Evolutionary conservation across 1,284 basidiomycete genomes (phyloP), one percentile per base, ranked within the genome.

Genomic region (Lignosus rhinocerotis): DNA sequence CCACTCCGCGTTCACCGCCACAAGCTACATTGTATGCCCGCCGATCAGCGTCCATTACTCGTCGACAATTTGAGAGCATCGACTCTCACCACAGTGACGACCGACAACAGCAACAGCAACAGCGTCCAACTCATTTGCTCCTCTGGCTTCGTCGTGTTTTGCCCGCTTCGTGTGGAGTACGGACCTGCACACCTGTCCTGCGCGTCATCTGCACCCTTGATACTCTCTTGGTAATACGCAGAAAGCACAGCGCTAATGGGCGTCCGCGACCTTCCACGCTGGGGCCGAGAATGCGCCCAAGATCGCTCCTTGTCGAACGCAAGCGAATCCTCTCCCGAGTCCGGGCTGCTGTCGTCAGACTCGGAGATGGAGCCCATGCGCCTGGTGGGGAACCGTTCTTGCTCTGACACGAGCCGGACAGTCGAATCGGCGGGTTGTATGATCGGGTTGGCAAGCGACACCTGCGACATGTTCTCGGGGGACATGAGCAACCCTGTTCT

Each of bases 1-100:
- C 73, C 81, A 90, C 66, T 96, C 94, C 16, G 93, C 92, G 14
- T 88, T 92, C 31, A 94, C 73, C 2, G 85, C 86, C 6, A 88
- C 84, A 25, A 85, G 66, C 84, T 86, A 55, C 2, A 55, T 25
- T 25, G 25, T 59, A 45, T 32, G 41, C 32, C 21, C 51, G 25
- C 44, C 36, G 25, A 32, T 53, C 38, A 48, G 21, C 30, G 17
- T 47, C 25, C 17, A 25, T 41, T 6, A 12, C 14, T 10, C 17
- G 21, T 19, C 47, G n/a, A 45, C 14, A 33, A 21, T 7, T 14
- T 14, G 19, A 16, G 38, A 33, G 16, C 19, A 19, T 17, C 38
- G 52, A 1, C 14, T 76, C 85, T 66, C 68, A 90, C 87, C 45
- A 85, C 80, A 3, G 91, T 90, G 48, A 91, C 86, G 3, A 77